Percentiles rank a stretch among this genome's conserved stretches.
Conservation (phyloP, 2,329 filamentous ascomycete genomes). For the Nannizziopsis barbatae region DNA sequence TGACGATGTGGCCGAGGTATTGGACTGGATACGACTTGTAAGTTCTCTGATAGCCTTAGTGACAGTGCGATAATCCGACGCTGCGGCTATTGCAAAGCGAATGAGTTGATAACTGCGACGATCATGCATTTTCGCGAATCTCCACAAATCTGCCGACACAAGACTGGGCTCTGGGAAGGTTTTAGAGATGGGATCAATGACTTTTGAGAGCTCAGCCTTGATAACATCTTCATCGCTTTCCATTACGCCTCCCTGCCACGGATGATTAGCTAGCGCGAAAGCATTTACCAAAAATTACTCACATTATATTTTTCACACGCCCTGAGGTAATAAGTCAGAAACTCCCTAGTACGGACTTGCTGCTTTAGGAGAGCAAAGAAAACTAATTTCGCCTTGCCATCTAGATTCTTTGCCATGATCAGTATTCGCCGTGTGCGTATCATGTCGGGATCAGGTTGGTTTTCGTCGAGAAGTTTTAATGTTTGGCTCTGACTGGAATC, state of each 20-base stretch:
- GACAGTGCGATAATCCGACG: slow-evolving; percentile 86
- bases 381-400: slow-evolving; percentile 66
- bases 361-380: slow-evolving; percentile 78
- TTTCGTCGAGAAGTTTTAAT: slow-evolving; percentile 27
- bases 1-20: slow-evolving; percentile 39
- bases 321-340: slow-evolving; percentile 64
- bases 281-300: slow-evolving; percentile 16
- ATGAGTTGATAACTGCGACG: slow-evolving; percentile 82
- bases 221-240: slow-evolving; percentile 53
- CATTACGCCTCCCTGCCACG: slow-evolving; percentile 57
- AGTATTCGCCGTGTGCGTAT: slow-evolving; percentile 77
- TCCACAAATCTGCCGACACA: slow-evolving; percentile 67
- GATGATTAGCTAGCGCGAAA: neutral
- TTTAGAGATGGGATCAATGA: slow-evolving; percentile 61
- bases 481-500: slow-evolving; percentile 49
- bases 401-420: slow-evolving; percentile 66
- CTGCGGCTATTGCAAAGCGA: slow-evolving; percentile 69
- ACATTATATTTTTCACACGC: slow-evolving; percentile 78
- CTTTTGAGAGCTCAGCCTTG: slow-evolving; percentile 58
- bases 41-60: slow-evolving; percentile 84
- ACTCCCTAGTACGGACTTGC: slow-evolving; percentile 62
- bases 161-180: slow-evolving; percentile 65
- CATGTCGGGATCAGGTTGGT: slow-evolving; percentile 41
- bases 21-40: slow-evolving; percentile 65
- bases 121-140: slow-evolving; percentile 84